Evolutionary conservation across 768 basidiomycete genomes (phyloP), one percentile per base, ranked within the genome.

Genomic region (Lactifluus subvellereus): DNA sequence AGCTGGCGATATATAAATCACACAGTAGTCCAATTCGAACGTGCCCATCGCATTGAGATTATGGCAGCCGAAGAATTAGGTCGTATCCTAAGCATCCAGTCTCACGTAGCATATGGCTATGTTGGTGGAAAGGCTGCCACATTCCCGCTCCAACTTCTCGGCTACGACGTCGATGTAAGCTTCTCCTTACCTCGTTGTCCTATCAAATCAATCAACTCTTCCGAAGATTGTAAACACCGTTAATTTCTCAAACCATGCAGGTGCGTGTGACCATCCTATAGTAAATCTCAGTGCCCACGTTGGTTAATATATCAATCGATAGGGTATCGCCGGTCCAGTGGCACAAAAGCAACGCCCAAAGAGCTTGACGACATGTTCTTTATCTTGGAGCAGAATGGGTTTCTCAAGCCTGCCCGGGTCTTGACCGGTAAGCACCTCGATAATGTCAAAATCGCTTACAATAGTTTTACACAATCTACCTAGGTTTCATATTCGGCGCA

Each of bases 221-320:
- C 69, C 60, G 49, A 71, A 91, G 89, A 82, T 88, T 60, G 82
- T 96, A 22, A 95, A 94, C 71, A 93, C 93, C 1, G 95, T 98
- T 42, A 91, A 97, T 70, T 98, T 90, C 72, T 91, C 91, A 8
- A 99, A 98, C 68, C 96, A 99, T 72, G 81, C 93, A 6, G 94
- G 93, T 90, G 59, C 59, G 79, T 69, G 5, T 16, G 14, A 14
- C 43, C 6, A 14, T 32, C 13, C 20, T 40, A 27, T 27, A 27
- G 2, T 27, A 27, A 27, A 27, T 27, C 1, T 27, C 2, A 11
- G 32, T 18, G 33, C 50, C 20, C 30, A 42, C 32, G 49, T 37
- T 33, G 35, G 16, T n/a, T 32, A 38, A 37, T 40, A n/a, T 33
- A 20, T 13, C 22, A 49, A 53, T 10, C 37, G 16, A 38, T 37